A percentile compares a stretch with the other conserved stretches of the same genome.
These are phyloP conservation scores for Sugiyamaella castrensis DNA, from an alignment of 1,139 yeast species.

Conservation along the genomic window DNA sequence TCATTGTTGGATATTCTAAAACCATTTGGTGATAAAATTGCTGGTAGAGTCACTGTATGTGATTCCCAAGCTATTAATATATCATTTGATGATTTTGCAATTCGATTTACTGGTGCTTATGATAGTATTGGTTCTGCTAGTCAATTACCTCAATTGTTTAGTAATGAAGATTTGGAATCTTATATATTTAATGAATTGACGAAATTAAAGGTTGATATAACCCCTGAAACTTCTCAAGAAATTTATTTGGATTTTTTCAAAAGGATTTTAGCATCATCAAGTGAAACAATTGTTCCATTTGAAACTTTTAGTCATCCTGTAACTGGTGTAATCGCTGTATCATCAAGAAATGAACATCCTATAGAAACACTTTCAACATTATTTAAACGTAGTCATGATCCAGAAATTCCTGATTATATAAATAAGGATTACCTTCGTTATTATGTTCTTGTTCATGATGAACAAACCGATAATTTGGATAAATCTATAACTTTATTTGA, in stretches of 20 bases:
- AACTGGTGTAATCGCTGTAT: constrained; percentile 67
- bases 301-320: constrained; percentile 92
- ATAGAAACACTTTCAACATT: constrained; percentile 46
- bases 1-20: constrained; percentile 41
- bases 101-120: constrained; percentile 26
- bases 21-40: constrained; percentile 44
- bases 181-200: constrained; percentile 16
- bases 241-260: constrained; percentile 61
- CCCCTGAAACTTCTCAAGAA: constrained; percentile 28
- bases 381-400: constrained; percentile 35
- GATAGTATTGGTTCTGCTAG: background rate
- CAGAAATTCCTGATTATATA: constrained; percentile 35
- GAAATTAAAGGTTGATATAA: constrained; percentile 8
- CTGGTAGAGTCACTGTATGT: constrained; percentile 43
- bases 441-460: constrained; percentile 41
- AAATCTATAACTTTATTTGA: constrained; percentile 35
- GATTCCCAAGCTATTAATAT: constrained; percentile 38
- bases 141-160: constrained; percentile 19
- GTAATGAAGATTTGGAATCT: constrained; percentile 23
- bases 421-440: constrained; percentile 40
- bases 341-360: constrained; percentile 46
- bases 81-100: constrained; percentile 34
- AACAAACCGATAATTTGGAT: constrained; percentile 34
- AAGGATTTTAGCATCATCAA: constrained; percentile 48
- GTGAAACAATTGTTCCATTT: constrained; percentile 58